Percentiles rank a stretch among this genome's conserved stretches.
Conservation (phyloP, 2,329 filamentous ascomycete genomes). For the Chaetomium olivaceum region DNA sequence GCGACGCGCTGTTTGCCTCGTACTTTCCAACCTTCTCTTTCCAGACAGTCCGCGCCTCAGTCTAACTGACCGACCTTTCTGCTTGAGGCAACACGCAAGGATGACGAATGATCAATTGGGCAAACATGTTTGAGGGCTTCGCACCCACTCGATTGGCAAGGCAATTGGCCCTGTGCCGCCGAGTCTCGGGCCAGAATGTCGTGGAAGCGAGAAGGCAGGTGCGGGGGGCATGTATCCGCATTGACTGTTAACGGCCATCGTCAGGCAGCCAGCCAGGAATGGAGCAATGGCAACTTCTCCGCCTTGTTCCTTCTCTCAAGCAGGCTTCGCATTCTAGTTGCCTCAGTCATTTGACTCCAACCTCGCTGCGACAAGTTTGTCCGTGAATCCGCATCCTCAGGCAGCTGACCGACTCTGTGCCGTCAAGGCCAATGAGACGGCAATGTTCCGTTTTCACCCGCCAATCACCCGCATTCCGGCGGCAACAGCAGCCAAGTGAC, state of each 20-base stretch:
- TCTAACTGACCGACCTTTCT: not conserved
- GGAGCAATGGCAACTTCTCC: not conserved
- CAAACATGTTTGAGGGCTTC: not conserved
- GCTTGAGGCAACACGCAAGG: not conserved
- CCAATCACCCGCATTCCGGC: constrained; percentile 13
- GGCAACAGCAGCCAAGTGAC: constrained; percentile 29
- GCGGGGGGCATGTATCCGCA: not conserved
- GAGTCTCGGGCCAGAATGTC: not conserved
- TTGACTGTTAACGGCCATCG: constrained; percentile 5
- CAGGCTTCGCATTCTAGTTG: not conserved
- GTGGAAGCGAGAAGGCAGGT: not conserved
- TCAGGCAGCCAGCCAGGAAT: constrained; percentile 2
- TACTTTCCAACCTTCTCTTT: constrained; percentile 14
- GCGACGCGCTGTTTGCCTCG: constrained; percentile 24
- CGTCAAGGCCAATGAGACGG: constrained; percentile 6
- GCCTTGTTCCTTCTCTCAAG: not conserved
- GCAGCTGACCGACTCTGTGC: not conserved
- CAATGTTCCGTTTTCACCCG: constrained; percentile 2
- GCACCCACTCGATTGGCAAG: not conserved
- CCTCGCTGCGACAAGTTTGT: not conserved
- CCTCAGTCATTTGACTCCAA: not conserved
- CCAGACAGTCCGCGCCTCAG: not conserved
- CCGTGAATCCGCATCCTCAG: not conserved
- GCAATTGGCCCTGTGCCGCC: not conserved
- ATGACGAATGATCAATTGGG: not conserved